A percentile compares a stretch with the other conserved stretches of the same genome.
Evolutionary conservation across 495 filamentous ascomycete genomes (phyloP).

Genomic region (Penicillium macrosclerotiorum): DNA sequence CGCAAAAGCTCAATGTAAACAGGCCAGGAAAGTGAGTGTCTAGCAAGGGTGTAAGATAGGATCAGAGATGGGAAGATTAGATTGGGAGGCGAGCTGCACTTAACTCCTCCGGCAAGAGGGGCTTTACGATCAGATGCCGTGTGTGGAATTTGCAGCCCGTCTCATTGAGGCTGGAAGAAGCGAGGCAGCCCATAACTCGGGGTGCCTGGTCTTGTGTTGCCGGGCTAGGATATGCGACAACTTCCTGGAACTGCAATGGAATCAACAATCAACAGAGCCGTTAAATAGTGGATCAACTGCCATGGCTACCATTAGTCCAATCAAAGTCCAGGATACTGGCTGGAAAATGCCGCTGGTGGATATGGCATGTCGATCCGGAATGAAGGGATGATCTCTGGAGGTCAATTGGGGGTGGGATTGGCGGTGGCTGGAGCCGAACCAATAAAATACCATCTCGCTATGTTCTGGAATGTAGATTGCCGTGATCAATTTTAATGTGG

Average conservation of each 20-base stretch:
- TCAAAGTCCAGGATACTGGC: not conserved
- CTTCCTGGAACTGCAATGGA: not conserved
- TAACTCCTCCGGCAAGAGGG: slow-evolving; percentile 13
- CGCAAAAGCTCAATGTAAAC: too few species aligned
- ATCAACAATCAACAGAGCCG: not conserved
- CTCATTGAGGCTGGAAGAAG: slow-evolving; percentile 4
- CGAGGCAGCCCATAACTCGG: slow-evolving; percentile 7
- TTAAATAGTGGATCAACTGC: not conserved
- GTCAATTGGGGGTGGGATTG: not conserved
- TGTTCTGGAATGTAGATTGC: slow-evolving; percentile 13
- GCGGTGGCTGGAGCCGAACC: not conserved
- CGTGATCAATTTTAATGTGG: not conserved
- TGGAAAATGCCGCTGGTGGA: slow-evolving; percentile 1
- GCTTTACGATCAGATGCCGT: slow-evolving; percentile 6
- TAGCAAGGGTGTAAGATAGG: not conserved
- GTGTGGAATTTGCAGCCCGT: slow-evolving; percentile 9
- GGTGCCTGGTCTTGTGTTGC: slow-evolving; percentile 1
- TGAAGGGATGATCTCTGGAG: slow-evolving; percentile 4
- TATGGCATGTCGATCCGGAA: slow-evolving; percentile 22
- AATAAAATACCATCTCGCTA: not conserved
- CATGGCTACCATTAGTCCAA: slow-evolving; percentile 1
- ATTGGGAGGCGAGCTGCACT: slow-evolving; percentile 9
- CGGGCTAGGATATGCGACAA: slow-evolving; percentile 3
- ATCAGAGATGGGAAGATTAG: not conserved
- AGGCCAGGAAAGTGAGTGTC: not conserved